These are phyloP conservation scores for Phoenix roebelenii DNA, from an alignment of 176 grass and related monocot species.

Conservation along the genomic window DNA sequence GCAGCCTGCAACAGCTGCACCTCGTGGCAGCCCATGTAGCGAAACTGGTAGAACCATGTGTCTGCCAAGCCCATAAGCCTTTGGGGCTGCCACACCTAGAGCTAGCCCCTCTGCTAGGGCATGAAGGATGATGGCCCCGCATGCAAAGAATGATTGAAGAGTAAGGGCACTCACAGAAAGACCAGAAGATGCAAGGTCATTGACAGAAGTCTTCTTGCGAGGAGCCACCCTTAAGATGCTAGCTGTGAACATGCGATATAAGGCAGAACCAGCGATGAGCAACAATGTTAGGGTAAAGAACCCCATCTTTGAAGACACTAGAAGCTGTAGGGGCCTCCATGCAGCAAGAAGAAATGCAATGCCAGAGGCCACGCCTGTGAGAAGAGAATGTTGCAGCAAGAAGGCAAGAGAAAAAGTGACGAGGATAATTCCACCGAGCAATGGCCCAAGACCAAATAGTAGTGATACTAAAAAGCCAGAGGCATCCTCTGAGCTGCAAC, in stretches of 20 bases:
- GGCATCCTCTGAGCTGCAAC: slow-evolving; percentile 54
- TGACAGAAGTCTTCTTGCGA: slow-evolving; percentile 56
- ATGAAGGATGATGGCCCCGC: slow-evolving; percentile 68
- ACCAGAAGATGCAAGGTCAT: slow-evolving; percentile 36
- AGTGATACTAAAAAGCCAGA: slow-evolving; percentile 85
- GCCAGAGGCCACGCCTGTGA: slow-evolving; percentile 81
- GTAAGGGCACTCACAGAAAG: slow-evolving; percentile 70
- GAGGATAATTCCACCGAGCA: slow-evolving; percentile 80
- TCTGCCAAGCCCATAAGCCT: slow-evolving; percentile 80
- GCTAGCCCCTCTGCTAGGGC: slow-evolving; percentile 79
- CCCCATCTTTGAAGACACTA: slow-evolving; percentile 68
- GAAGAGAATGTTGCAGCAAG: slow-evolving; percentile 68
- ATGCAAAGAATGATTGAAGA: slow-evolving; percentile 72
- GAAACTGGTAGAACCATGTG: slow-evolving; percentile 95
- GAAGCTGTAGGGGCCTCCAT: slow-evolving; percentile 86
- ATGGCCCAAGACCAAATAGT: slow-evolving; percentile 88
- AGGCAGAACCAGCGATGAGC: slow-evolving; percentile 41
- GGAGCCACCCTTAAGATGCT: slow-evolving; percentile 46
- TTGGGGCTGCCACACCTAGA: slow-evolving; percentile 85
- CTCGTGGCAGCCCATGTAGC: slow-evolving; percentile 83
- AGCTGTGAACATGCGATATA: slow-evolving; percentile 36
- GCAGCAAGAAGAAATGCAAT: slow-evolving; percentile 82
- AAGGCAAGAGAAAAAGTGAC: slow-evolving; percentile 67
- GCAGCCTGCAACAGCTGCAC: slow-evolving; percentile 78
- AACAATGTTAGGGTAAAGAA: slow-evolving; percentile 48